Conservation (phyloP, 176 grass and related monocot genomes). For the Oryza punctata region DNA sequence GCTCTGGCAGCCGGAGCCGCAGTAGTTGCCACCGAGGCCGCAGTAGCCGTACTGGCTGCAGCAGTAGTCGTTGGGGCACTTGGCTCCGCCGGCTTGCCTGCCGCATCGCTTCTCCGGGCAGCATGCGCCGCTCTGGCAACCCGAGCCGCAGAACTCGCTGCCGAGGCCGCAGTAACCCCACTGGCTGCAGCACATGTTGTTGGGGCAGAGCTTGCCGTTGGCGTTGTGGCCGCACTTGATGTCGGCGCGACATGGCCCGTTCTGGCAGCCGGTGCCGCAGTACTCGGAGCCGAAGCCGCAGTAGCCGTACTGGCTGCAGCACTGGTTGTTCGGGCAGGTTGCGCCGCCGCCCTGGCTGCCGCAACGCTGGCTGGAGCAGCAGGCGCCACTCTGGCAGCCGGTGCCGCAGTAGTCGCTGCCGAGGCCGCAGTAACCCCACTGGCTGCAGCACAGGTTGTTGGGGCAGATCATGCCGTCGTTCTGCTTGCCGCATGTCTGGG, state of each 20-base stretch:
- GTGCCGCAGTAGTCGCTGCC: not conserved
- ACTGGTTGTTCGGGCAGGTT: not conserved
- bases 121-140: not conserved
- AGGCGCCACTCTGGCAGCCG: not conserved
- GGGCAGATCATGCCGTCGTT: not conserved
- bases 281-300: not conserved
- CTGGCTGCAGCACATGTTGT: conserved; percentile 2
- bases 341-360: not conserved
- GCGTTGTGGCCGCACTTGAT: not conserved
- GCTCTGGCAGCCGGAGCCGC: not conserved
- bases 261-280: not conserved
- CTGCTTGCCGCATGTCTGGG: not conserved
- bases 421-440: not conserved
- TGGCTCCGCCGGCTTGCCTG: not conserved
- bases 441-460: not conserved
- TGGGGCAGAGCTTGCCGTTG: not conserved
- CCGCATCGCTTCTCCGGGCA: not conserved
- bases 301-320: conserved; percentile 10
- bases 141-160: not conserved
- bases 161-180: not conserved
- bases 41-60: not conserved
- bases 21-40: not conserved
- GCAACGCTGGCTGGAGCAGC: not conserved
- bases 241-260: not conserved
- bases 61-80: not conserved